Conservation (phyloP, 2,329 filamentous ascomycete species). For the Seiridium cupressi region DNA sequence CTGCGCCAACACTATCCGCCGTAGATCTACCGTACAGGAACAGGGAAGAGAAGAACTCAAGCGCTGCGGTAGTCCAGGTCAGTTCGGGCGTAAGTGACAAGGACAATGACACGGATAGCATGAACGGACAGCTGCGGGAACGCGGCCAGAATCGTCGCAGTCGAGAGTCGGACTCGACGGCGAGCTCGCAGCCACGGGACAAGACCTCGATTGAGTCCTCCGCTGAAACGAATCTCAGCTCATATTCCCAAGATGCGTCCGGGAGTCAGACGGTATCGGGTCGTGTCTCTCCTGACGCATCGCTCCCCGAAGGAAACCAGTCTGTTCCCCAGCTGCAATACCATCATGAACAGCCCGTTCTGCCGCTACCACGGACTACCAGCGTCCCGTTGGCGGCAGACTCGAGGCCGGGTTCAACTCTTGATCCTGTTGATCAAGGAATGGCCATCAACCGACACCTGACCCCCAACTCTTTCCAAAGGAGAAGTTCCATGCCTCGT, state of each 20-base stretch:
- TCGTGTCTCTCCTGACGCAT: slow-evolving; percentile 49
- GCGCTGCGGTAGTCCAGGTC: slow-evolving; percentile 13
- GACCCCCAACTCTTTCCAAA: slow-evolving; percentile 55
- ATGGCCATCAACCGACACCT: slow-evolving; percentile 59
- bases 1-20: slow-evolving; percentile 14
- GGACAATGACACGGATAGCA: slow-evolving; percentile 15
- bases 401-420: slow-evolving; percentile 45
- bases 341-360: slow-evolving; percentile 47
- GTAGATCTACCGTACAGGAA: slow-evolving; percentile 20
- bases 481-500: slow-evolving; percentile 60
- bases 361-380: slow-evolving; percentile 35
- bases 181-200: slow-evolving; percentile 45
- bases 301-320: slow-evolving; percentile 39
- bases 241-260: slow-evolving; percentile 48
- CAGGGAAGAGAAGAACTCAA: slow-evolving; percentile 15
- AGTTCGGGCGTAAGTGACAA: slow-evolving; percentile 13
- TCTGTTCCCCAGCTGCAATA: slow-evolving; percentile 60
- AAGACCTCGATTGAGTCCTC: slow-evolving; percentile 49
- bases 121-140: slow-evolving; percentile 16
- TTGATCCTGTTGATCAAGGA: slow-evolving; percentile 50
- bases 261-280: slow-evolving; percentile 39
- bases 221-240: slow-evolving; percentile 55
- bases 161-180: slow-evolving; percentile 51
- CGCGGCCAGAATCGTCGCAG: slow-evolving; percentile 43
- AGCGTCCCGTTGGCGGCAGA: slow-evolving; percentile 41